These are phyloP conservation scores for Fusarium guadeloupense DNA, from an alignment of 2,329 filamentous ascomycete genomes.

Conservation along the genomic window DNA sequence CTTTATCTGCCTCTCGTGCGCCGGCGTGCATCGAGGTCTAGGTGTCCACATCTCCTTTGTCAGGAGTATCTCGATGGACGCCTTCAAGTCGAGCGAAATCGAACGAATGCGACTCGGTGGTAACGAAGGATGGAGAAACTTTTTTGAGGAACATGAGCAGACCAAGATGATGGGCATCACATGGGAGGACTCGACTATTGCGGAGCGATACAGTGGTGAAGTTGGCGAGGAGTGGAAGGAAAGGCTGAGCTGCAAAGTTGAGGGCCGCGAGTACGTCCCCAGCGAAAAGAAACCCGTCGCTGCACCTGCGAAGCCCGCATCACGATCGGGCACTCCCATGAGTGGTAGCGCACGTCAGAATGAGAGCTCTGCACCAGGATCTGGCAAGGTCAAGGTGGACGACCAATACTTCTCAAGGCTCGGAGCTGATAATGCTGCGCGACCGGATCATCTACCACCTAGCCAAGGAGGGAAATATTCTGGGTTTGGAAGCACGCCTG, in stretches of 20 bases:
- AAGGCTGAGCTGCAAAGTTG: constrained; percentile 84
- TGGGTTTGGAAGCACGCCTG: constrained; percentile 85
- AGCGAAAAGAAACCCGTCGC: constrained; percentile 65
- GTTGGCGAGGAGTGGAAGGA: constrained; percentile 97
- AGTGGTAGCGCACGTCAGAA: constrained; percentile 52
- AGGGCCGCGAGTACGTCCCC: constrained; percentile 85
- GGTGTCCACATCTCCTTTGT: constrained; percentile 99
- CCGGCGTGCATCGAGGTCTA: constrained; percentile 91
- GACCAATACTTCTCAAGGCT: constrained; percentile 91
- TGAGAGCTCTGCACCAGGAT: constrained; percentile 50
- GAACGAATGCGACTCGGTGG: constrained; percentile 93
- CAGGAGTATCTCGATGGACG: constrained; percentile 97
- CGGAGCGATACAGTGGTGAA: constrained; percentile 88
- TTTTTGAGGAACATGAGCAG: constrained; percentile 79
- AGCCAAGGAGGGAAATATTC: constrained; percentile 92
- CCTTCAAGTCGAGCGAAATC: constrained; percentile 93
- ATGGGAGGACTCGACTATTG: constrained; percentile 89
- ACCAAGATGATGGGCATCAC: constrained; percentile 73
- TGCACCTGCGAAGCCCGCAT: constrained; percentile 45
- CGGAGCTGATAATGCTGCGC: constrained; percentile 81
- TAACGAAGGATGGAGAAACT: constrained; percentile 85
- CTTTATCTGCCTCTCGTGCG: constrained; percentile 97
- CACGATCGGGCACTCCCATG: constrained; percentile 54
- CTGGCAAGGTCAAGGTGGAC: constrained; percentile 70
- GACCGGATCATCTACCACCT: constrained; percentile 79